These are phyloP conservation scores for Udeniomyces megalosporus DNA, from an alignment of 768 basidiomycete genomes.

Conservation along the genomic window DNA sequence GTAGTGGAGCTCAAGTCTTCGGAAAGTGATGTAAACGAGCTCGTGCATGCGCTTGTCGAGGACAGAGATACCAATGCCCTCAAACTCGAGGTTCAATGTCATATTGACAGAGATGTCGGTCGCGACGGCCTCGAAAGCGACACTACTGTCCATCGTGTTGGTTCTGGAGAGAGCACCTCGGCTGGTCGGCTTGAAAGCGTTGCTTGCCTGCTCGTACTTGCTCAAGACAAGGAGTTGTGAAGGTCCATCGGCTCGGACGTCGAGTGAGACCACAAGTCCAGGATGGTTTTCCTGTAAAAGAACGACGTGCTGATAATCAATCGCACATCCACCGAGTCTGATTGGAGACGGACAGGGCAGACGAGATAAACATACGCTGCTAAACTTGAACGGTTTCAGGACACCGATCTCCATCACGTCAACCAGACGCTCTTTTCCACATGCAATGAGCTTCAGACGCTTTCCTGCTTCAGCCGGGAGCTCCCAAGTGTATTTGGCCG, in stretches of 20 bases:
- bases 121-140: conserved; percentile 71
- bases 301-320: neutral
- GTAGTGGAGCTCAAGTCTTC: conserved; percentile 69
- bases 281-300: conserved; percentile 30
- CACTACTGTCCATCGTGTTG: conserved; percentile 39
- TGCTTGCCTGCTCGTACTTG: conserved; percentile 66
- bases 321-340: too few relatives aligned
- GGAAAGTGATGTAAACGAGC: conserved; percentile 71
- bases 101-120: conserved; percentile 49
- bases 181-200: conserved; percentile 66
- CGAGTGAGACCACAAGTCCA: conserved; percentile 60
- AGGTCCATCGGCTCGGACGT: conserved; percentile 75
- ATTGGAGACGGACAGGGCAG: conserved; percentile 23
- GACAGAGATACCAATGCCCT: conserved; percentile 81
- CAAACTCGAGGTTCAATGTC: conserved; percentile 54
- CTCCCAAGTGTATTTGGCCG: conserved; percentile 77
- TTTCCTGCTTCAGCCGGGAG: conserved; percentile 70
- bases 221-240: conserved; percentile 75
- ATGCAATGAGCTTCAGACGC: conserved; percentile 50
- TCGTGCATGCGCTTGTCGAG: conserved; percentile 75
- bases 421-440: conserved; percentile 46
- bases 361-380: neutral
- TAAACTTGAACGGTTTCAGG: conserved; percentile 71
- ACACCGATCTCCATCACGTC: conserved; percentile 95
- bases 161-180: conserved; percentile 29